Base-by-base conservation (phyloP, 2,329 filamentous ascomycete genomes). In the Trichoderma koningiopsis region DNA sequence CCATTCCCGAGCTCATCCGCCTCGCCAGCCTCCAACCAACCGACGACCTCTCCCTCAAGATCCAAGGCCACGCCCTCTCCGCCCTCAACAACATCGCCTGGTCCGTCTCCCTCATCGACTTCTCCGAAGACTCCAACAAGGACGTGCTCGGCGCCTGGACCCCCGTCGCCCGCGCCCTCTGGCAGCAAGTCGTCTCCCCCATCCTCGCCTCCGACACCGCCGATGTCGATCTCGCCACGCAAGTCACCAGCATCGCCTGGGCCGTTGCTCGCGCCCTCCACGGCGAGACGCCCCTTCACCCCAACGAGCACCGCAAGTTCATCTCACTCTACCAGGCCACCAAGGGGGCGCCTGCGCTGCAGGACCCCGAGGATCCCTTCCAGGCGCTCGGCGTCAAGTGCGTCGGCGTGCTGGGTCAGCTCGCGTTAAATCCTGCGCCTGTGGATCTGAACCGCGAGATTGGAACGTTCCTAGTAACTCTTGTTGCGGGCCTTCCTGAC, bases 71-170 rank as follows among this genome's bases (percentile, higher is more conserved):
- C 72, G 86, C 89, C 22, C 79, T 91, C 29, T 85, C 87, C 2
- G 85, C 88, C 19, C 82, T 92, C 70, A 90, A 87, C 81, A 91
- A 91, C 78, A 86, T 91, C 65, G 83, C 89, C 65, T 91, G 89
- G 88, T 89, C 88, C 13, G 81, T 90, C 52, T 88, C 87, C 10
- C 85, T 85, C 73, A 80, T 89, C 72, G 87, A 89, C 77, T 88
- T 89, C 74, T 81, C 83, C 29, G 83, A 86, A 37, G 79, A 80
- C n/a, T 81, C 83, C 63, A 87, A 88, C 75, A 78, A 82, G 4
- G 79, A 81, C 68, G 82, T 91, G 68, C 82, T 83, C 64, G 79
- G 78, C 59, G 82, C 82, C 5, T 91, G 89, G 89, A 76, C 77
- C 1, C 84, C 86, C 0, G 77, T 82, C 6, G 85, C 85, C 33